Evolutionary conservation across 805 yeast species (phyloP), one percentile per base, ranked within the genome.

Genomic region (Cyberlindnera euphorbiiphila): DNA sequence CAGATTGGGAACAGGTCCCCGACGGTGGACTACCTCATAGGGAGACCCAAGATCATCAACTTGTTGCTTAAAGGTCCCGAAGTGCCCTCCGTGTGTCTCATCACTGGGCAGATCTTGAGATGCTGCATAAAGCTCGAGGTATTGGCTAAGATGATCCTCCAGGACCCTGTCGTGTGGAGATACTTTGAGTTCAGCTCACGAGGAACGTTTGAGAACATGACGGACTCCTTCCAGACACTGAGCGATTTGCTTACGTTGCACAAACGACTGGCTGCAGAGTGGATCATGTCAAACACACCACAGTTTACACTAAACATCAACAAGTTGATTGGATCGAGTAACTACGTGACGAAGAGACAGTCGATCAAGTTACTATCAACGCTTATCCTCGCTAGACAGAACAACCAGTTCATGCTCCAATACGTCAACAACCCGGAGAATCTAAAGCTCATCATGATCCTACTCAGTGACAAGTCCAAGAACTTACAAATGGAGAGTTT

Each of bases 281-380:
- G 91, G 61, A 72, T 91, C 50, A 11, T 57, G 15, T 56, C 54
- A 3, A 76, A 86, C 55, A 66, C 77, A 36, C 75, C 69, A 4
- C 57, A 54, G 23, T 86, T 93, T 59, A 79, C 79, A 15, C 56
- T 59, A 23, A 64, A 68, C 44, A 81, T 87, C 48, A 88, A 86
- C 57, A 69, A 69, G 37, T 64, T 91, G 42, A 79, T 93, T 43
- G 74, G 77, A 30, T 81, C 86, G 31, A 75, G 78, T 12, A 88
- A 85, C 60, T 93, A 93, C 60, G 97, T 93, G 21, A 87, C 95
- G 3, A 87, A 88, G 57, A 76, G 98, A 46, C 98, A 91, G 62
- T 79, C 94, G 23, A 76, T 88, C 23, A 83, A 83, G 51, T 65
- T 93, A 22, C 67, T 89, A 41, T 74, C 83, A 12, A 81, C 79